These are phyloP conservation scores for Ramularia collo-cygni DNA, from an alignment of 2,329 filamentous ascomycete genomes.

Conservation along the genomic window DNA sequence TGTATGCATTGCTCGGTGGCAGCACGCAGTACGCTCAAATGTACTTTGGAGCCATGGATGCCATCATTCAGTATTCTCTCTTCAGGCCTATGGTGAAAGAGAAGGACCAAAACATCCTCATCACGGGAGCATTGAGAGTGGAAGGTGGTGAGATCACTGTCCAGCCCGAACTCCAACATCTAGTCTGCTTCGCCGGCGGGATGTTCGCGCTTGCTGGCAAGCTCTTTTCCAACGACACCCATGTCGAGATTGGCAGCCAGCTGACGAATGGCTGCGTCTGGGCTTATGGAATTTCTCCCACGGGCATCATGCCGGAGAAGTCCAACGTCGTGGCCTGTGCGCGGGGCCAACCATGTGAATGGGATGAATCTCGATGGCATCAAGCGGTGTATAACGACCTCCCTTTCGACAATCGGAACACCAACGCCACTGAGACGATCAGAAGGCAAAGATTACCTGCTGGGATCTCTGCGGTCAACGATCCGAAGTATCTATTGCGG, in stretches of 20 bases:
- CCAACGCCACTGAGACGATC: constrained; percentile 28
- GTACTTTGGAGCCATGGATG: constrained; percentile 41
- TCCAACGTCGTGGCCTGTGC: constrained; percentile 45
- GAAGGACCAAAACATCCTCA: constrained; percentile 36
- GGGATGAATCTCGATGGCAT: constrained; percentile 42
- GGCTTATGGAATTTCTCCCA: constrained; percentile 51
- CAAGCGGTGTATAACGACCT: constrained; percentile 33
- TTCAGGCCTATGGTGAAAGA: constrained; percentile 40
- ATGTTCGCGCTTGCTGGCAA: constrained; percentile 62
- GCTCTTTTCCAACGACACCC: constrained; percentile 49
- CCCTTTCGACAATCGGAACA: constrained; percentile 20
- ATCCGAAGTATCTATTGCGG: constrained; percentile 58
- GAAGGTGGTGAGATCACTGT: constrained; percentile 22
- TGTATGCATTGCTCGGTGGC: constrained; percentile 24
- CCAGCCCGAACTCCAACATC: constrained; percentile 48
- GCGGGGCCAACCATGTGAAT: constrained; percentile 33
- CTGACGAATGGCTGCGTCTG: constrained; percentile 59
- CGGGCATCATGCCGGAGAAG: constrained; percentile 57
- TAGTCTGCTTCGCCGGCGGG: constrained; percentile 65
- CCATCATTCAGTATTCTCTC: constrained; percentile 40
- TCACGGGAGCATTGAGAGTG: constrained; percentile 42
- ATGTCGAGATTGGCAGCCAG: constrained; percentile 50
- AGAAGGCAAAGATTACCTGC: constrained; percentile 42
- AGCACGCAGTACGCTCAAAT: constrained; percentile 36
- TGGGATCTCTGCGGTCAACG: constrained; percentile 51